phyloP scores from a whole-genome alignment of 306 rosid species.

The Trifolium repens region DNA sequence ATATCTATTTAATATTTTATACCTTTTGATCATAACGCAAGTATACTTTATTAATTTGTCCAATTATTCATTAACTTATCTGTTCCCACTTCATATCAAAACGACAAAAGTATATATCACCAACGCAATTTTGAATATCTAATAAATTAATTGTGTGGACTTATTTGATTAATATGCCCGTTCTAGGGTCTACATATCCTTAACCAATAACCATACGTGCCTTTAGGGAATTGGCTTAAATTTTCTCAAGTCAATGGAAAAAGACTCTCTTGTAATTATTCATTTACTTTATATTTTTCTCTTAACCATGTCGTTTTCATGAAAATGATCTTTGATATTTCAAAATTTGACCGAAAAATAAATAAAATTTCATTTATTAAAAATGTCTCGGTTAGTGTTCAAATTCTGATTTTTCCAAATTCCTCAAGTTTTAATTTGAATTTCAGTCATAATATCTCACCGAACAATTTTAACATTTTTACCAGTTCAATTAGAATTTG shows the following conservation, averaged over 20 bases:
- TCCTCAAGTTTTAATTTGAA: too few relatives aligned
- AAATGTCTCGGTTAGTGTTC: too few relatives aligned
- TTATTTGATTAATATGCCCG: constrained; percentile 40
- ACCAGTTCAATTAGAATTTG: too few relatives aligned
- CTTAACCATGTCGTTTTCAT: too few relatives aligned
- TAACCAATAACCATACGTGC: constrained; percentile 8
- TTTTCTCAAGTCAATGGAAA: constrained; percentile 40
- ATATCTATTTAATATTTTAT: background rate
- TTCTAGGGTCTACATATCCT: constrained; percentile 26
- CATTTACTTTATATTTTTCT: too few relatives aligned
- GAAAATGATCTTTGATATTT: too few relatives aligned
- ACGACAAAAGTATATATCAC: constrained; percentile 35
- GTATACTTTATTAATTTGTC: constrained; percentile 21
- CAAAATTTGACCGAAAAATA: too few relatives aligned
- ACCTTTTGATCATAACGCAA: constrained; percentile 20
- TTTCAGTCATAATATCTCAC: too few relatives aligned
- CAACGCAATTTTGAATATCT: constrained; percentile 20
- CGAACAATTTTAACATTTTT: too few relatives aligned
- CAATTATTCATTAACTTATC: constrained; percentile 37
- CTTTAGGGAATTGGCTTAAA: constrained; percentile 35
- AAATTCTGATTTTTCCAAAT: too few relatives aligned
- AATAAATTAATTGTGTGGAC: constrained; percentile 34
- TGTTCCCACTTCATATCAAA: constrained; percentile 36
- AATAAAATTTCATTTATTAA: too few relatives aligned
- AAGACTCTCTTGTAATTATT: constrained; percentile 37